phyloP scores from a whole-genome alignment of 139 green algal genomes.

The Volvox reticuliferus region DNA sequence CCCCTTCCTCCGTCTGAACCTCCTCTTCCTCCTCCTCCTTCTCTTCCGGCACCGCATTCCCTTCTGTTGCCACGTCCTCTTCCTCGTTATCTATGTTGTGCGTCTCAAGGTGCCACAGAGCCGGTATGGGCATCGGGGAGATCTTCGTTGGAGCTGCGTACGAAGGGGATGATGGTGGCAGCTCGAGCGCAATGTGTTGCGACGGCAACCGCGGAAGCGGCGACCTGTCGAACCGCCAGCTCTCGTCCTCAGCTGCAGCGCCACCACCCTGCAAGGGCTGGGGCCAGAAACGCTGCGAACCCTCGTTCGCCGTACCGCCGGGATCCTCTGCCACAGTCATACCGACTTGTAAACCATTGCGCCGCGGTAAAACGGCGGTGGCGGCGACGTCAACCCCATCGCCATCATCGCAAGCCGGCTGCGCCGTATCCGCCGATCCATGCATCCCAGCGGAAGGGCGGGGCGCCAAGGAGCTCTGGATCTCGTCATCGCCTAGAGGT shows the following conservation, averaged over 20 bases:
- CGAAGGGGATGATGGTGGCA: background rate
- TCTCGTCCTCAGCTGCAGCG: background rate
- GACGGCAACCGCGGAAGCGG: background rate
- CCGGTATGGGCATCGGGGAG: too few relatives aligned
- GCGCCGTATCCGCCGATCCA: background rate
- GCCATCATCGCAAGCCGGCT: background rate
- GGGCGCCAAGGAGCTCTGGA: too few relatives aligned
- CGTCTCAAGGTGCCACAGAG: too few relatives aligned
- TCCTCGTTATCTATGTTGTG: too few relatives aligned
- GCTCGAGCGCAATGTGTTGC: background rate
- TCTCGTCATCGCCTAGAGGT: too few relatives aligned
- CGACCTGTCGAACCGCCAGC: background rate
- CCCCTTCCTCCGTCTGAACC: background rate
- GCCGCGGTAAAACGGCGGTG: too few relatives aligned
- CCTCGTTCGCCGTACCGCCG: background rate
- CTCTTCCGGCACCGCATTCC: too few relatives aligned
- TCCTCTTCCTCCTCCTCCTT: too few relatives aligned
- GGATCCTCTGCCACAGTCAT: background rate
- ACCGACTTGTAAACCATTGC: background rate
- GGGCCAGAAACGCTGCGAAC: background rate
- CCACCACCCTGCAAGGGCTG: background rate
- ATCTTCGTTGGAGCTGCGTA: too few relatives aligned
- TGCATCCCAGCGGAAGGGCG: too few relatives aligned
- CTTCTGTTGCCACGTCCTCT: too few relatives aligned
- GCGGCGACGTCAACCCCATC: background rate